Evolutionary conservation across 768 basidiomycete species (phyloP), one percentile per base, ranked within the genome.

Genomic region (Cyclocybe aegerita): DNA sequence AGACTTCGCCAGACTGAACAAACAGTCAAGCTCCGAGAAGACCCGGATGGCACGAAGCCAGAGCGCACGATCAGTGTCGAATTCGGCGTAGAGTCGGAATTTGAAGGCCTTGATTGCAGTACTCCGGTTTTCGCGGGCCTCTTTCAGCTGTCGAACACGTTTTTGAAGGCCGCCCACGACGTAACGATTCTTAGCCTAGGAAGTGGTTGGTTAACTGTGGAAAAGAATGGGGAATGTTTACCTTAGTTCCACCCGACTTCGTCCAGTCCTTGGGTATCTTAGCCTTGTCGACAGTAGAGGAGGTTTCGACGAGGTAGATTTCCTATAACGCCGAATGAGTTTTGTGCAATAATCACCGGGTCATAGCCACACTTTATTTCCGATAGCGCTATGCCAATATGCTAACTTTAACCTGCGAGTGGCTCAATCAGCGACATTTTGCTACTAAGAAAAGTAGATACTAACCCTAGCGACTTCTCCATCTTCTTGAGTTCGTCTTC

Each of bases 21-120:
- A 71, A 66, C 97, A 99, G 66, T 99, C 97, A n/a, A 99, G 76
- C 70, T 99, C 95, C 6, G 97, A 88, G 43, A 96, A 79, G 11
- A 92, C 85, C 34, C 91, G 83, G 54, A 94, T 78, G 9, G 86
- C 83, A n/a, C 85, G 82, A 61, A 94, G 69, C 91, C 92, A 96
- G 11, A 87, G 69, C 10, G 80, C 75, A 39, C 90, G 84, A 62
- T 95, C 90, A 3, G 77, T 68, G 64, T 93, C 90, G 59, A 95
- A 94, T 67, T 93, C 90, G 29, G 74, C 79, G 59, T 78, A 96
- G 12, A 95, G 71, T 35, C 85, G 81, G 61, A 74, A 79, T 64
- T 87, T 90, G 74, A 98, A 99, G 8, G 82, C 78, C 65, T 88
- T 93, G 70, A 93, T 83, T 5, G 85, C 83, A 2, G 81, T 78